Evolutionary conservation across 2,329 filamentous ascomycete genomes (phyloP).

Genomic region (Sclerotinia nivalis): DNA sequence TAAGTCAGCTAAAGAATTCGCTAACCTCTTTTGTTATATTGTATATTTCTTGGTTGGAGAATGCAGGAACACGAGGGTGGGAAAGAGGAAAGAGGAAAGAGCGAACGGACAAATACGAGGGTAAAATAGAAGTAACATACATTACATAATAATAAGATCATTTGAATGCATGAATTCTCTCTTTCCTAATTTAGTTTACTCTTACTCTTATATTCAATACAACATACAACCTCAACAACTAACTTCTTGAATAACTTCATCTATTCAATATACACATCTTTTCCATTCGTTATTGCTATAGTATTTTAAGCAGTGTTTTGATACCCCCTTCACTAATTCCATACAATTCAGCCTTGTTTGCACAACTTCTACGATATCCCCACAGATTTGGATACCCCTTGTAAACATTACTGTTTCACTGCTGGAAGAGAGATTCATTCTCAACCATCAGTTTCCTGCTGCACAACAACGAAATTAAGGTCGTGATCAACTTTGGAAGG

Average conservation of each 20-base stretch:
- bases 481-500: slow-evolving; percentile 18
- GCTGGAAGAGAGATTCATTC: slow-evolving; percentile 3
- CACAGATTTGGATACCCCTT: slow-evolving; percentile 14
- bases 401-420: slow-evolving; percentile 8
- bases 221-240: neutral
- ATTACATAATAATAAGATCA: neutral
- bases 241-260: slow-evolving; percentile 11
- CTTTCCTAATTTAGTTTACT: neutral
- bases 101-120: slow-evolving; percentile 1
- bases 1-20: neutral
- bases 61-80: slow-evolving; percentile 21
- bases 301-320: neutral
- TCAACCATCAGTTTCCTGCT: slow-evolving; percentile 13
- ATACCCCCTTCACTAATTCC: neutral
- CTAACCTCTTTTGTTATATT: neutral
- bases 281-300: neutral
- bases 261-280: neutral
- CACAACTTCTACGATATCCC: neutral
- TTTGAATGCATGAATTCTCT: neutral
- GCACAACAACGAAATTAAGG: slow-evolving; percentile 15
- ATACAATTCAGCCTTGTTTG: neutral
- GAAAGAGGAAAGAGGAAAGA: neutral
- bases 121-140: neutral
- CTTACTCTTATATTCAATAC: neutral
- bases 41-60: slow-evolving; percentile 10